Evolutionary conservation across 1,284 basidiomycete genomes (phyloP).

Genomic region (Cutaneotrichosporon cutaneum): DNA sequence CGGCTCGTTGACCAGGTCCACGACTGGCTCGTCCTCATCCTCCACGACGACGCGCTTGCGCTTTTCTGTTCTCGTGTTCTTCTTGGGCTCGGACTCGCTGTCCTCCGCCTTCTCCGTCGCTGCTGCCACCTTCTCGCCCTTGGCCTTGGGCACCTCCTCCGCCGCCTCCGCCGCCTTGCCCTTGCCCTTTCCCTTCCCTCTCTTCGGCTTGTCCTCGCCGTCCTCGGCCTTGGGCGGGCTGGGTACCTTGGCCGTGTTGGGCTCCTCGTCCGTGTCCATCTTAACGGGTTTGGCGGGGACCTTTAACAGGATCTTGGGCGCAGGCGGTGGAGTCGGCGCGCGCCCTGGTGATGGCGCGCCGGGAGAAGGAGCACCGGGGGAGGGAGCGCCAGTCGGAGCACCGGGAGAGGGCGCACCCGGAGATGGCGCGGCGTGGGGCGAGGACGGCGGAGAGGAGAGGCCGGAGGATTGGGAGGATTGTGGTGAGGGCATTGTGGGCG

Average conservation of each 20-base stretch:
- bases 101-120: not conserved
- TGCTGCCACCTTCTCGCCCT: not conserved
- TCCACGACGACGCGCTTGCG: not conserved
- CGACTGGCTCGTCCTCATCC: not conserved
- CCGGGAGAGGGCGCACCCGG: not conserved
- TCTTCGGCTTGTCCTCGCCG: too few species aligned
- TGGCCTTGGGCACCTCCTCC: not conserved
- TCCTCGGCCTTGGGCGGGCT: too few species aligned
- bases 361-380: not conserved
- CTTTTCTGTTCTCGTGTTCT: not conserved
- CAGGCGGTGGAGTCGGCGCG: not conserved
- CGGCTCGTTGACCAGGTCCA: too few species aligned
- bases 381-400: not conserved
- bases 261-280: too few species aligned
- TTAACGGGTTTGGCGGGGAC: not conserved
- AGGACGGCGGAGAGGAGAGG: constrained; percentile 5
- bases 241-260: too few species aligned
- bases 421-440: not conserved
- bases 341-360: not conserved
- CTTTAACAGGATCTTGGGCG: constrained; percentile 13
- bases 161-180: too few species aligned
- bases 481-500: constrained; percentile 1
- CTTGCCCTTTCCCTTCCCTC: too few species aligned
- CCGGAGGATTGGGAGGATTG: not conserved
- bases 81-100: not conserved